phyloP scores from a whole-genome alignment of 2,329 filamentous ascomycete genomes.

The Phialophora expanda region DNA sequence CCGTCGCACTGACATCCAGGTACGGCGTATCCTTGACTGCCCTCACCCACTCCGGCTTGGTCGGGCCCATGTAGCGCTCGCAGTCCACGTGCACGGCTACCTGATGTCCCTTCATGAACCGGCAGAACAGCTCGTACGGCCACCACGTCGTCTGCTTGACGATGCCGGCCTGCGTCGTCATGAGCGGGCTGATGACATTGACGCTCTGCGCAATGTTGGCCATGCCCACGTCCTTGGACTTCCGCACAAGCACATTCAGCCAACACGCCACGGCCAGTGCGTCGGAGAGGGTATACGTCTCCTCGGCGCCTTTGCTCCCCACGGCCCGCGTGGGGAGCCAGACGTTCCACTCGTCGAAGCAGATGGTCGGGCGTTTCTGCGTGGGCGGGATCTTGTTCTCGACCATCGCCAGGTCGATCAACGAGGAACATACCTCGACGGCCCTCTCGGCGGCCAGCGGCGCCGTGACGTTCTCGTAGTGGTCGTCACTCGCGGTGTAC shows the following conservation, averaged over 20 bases:
- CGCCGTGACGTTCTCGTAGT: constrained; percentile 64
- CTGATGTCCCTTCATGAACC: constrained; percentile 75
- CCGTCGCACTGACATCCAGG: constrained; percentile 49
- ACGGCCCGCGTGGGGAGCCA: constrained; percentile 76
- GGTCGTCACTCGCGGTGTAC: constrained; percentile 67
- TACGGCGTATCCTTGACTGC: constrained; percentile 69
- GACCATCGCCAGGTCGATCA: constrained; percentile 77
- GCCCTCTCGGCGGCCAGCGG: constrained; percentile 73
- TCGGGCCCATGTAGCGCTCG: constrained; percentile 66
- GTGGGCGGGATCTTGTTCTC: constrained; percentile 60
- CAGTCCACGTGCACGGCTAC: constrained; percentile 69
- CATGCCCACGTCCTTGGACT: constrained; percentile 74
- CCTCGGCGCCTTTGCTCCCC: constrained; percentile 73
- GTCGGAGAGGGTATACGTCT: constrained; percentile 75
- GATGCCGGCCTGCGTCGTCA: constrained; percentile 69
- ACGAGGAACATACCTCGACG: constrained; percentile 69
- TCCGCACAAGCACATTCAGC: constrained; percentile 77
- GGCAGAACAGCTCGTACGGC: constrained; percentile 71
- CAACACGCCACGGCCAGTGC: constrained; percentile 75
- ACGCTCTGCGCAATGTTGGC: constrained; percentile 78
- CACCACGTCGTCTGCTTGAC: constrained; percentile 77
- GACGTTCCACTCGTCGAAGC: constrained; percentile 86
- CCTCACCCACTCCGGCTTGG: constrained; percentile 47
- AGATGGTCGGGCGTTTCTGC: constrained; percentile 71
- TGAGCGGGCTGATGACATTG: constrained; percentile 77